Conservation (phyloP, 2,329 filamentous ascomycete genomes). For the Clonostachys rosea region DNA sequence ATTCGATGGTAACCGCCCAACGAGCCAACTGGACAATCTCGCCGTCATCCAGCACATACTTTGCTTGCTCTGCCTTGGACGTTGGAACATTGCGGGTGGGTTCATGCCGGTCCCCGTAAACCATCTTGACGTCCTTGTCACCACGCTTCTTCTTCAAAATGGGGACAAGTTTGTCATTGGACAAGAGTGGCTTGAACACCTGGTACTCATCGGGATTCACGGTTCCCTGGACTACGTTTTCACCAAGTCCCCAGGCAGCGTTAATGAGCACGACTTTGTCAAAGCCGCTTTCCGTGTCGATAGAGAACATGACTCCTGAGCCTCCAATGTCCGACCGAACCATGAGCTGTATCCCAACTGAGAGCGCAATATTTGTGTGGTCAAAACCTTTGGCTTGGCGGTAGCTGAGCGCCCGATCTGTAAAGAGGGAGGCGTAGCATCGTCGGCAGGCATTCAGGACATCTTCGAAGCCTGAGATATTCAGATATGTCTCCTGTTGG, state of each 20-base stretch:
- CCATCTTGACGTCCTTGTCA: conserved; percentile 24
- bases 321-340: conserved; percentile 23
- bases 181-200: conserved; percentile 26
- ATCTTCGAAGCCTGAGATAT: conserved; percentile 20
- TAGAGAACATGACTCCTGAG: conserved; percentile 32
- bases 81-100: conserved; percentile 26
- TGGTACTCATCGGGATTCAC: conserved; percentile 32
- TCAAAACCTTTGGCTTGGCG: conserved; percentile 16
- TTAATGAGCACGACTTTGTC: conserved; percentile 32
- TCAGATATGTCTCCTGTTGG: conserved; percentile 28
- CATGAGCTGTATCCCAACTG: conserved; percentile 20
- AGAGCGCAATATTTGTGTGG: conserved; percentile 17
- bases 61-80: conserved; percentile 22
- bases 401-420: conserved; percentile 28
- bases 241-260: conserved; percentile 25
- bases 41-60: conserved; percentile 21
- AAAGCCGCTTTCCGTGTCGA: conserved; percentile 30
- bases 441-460: conserved; percentile 24
- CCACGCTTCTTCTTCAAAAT: conserved; percentile 26
- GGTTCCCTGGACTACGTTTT: conserved; percentile 28
- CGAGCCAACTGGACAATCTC: conserved; percentile 26
- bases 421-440: conserved; percentile 31
- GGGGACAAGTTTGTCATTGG: conserved; percentile 13
- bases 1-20: conserved; percentile 26
- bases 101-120: conserved; percentile 17